Base-by-base conservation (phyloP, 352 stramenopile species). In the Bremia lactucae region DNA sequence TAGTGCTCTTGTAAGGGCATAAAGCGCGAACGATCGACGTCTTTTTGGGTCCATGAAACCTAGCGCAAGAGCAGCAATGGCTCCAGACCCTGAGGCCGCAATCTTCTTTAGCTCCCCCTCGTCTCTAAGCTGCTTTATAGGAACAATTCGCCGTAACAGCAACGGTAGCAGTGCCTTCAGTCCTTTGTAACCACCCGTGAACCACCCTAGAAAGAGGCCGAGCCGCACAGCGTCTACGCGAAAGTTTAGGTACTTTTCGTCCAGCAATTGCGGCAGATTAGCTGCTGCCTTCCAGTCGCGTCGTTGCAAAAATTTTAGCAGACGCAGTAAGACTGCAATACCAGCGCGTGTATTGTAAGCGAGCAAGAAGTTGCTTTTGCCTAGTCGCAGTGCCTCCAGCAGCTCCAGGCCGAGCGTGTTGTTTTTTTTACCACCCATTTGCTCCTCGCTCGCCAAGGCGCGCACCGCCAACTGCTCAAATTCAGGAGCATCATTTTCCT, bases 281-380 rank as follows among this genome's bases (percentile, higher is more conserved):
- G 71, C 28, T 16, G 78, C 41, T 3, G 52, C 65, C 28, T 58
- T 54, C 41, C 83, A 72, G 14, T 87, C 60, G 25, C 60, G 66
- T 28, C 68, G 68, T 26, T 73, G 64, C 34, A 87, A 50, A 19
- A 91, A 45, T 49, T 72, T 69, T 23, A 90, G 65, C 36, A 88
- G 59, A 31, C 76, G 71, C 46, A 91, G 46, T 26, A 91, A 46
- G 11, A 81, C 56, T 20, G 73, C 66, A 40, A 94, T 84, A 36
- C 78, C 79, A 1, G 77, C 78, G 46, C 82, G 82, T 18, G 78
- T 83, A 60, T 94, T 94, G 62, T 94, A 94, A 10, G 75, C 79
- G 22, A 94, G 48, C 14, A 94, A 39, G 34, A 94, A 94, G 58
- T 94, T 94, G 55, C 65, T 72, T 13, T 73, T 84, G 37, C 78